Evolutionary conservation across 2,329 filamentous ascomycete genomes (phyloP).

Genomic region (Nannizziopsis arthrosporioides): DNA sequence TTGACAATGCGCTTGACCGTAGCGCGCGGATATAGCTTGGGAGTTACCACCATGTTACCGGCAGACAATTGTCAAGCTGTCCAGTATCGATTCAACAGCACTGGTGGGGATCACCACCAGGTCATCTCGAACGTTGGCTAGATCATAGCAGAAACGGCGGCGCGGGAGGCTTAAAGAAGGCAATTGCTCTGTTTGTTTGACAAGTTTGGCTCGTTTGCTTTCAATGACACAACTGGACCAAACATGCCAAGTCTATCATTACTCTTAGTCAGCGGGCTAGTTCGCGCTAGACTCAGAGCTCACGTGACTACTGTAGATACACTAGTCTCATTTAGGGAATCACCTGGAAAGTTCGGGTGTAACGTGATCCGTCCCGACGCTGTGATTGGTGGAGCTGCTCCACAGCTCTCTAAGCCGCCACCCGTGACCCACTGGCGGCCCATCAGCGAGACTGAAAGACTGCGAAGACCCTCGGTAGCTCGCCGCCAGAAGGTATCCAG

Average conservation of each 20-base stretch:
- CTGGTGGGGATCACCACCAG: no score
- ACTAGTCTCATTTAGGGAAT: slow-evolving; percentile 3
- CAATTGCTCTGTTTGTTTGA: background rate
- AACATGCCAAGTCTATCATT: slow-evolving; percentile 2
- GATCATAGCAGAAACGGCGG: no score
- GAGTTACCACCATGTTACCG: slow-evolving; percentile 47
- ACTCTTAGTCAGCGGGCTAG: background rate
- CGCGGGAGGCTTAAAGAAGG: no score
- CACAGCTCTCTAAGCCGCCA: background rate
- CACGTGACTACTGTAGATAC: background rate
- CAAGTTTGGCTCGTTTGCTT: no score
- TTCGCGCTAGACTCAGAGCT: background rate
- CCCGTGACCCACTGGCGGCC: no score
- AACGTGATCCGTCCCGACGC: slow-evolving; percentile 3
- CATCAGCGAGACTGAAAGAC: no score
- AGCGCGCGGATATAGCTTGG: slow-evolving; percentile 70
- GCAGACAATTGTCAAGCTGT: no score
- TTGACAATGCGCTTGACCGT: slow-evolving; percentile 85
- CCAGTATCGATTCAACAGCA: no score
- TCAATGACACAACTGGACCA: background rate
- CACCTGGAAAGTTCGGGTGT: background rate
- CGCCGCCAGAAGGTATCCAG: no score
- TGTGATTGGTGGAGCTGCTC: background rate
- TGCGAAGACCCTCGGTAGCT: no score
- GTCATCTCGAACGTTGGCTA: no score